Evolutionary conservation across 1,284 basidiomycete species (phyloP).

Genomic region (Ganoderma lingzhi): DNA sequence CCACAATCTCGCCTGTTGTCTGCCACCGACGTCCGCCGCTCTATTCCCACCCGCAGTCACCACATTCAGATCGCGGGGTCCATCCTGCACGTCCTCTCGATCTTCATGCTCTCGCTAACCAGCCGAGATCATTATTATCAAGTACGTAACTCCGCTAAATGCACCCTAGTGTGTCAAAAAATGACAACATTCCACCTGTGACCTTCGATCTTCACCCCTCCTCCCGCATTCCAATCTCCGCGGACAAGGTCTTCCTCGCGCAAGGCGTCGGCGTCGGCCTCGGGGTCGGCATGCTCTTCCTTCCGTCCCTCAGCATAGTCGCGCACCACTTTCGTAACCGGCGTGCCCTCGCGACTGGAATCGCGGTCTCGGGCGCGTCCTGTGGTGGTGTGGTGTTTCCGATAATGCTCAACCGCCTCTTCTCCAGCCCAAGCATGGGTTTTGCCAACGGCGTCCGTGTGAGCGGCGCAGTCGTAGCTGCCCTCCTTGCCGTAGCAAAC

Average conservation of each 20-base stretch:
- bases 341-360: constrained; percentile 58
- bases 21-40: background rate
- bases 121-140: constrained; percentile 43
- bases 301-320: constrained; percentile 58
- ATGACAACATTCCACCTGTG: background rate
- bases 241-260: constrained; percentile 54
- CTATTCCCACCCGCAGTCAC: constrained; percentile 27
- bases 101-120: constrained; percentile 47
- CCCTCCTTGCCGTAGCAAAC: constrained; percentile 61
- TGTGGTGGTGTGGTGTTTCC: constrained; percentile 59
- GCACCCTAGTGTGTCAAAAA: background rate
- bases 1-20: background rate
- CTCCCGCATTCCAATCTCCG: background rate
- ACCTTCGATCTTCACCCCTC: background rate
- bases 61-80: constrained; percentile 40
- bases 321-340: constrained; percentile 55
- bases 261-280: constrained; percentile 62
- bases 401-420: constrained; percentile 59
- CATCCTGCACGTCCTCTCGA: constrained; percentile 40
- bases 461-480: constrained; percentile 72
- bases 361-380: constrained; percentile 58
- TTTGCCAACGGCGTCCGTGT: constrained; percentile 69
- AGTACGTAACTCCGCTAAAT: constrained; percentile 25
- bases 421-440: constrained; percentile 72
- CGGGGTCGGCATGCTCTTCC: constrained; percentile 57